Conservation (phyloP, 2,329 filamentous ascomycete genomes). For the Xylariales sp. region DNA sequence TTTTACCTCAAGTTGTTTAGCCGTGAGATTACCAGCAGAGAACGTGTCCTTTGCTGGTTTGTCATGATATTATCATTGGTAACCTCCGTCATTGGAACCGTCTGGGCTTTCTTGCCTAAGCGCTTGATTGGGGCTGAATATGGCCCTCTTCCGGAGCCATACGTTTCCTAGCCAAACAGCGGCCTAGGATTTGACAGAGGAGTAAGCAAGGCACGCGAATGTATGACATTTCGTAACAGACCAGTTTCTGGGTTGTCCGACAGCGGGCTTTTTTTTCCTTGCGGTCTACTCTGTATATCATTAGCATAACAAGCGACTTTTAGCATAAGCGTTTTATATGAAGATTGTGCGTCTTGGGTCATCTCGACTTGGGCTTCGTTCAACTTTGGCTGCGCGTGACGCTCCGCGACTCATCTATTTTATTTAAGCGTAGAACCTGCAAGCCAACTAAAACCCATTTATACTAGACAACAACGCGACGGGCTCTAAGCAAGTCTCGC, state of each 20-base stretch:
- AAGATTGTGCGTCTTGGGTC: neutral
- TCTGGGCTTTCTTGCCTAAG: conserved; percentile 89
- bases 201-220: neutral
- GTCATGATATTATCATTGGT: conserved; percentile 76
- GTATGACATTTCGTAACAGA: neutral
- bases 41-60: conserved; percentile 74
- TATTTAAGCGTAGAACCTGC: too few species aligned
- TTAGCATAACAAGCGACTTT: conserved; percentile 1
- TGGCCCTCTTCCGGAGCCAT: neutral
- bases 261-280: neutral
- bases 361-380: neutral
- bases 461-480: too few species aligned
- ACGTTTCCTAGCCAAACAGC: neutral
- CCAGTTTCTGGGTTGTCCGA: neutral
- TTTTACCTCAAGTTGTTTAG: conserved; percentile 94
- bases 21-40: conserved; percentile 71
- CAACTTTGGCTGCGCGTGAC: too few species aligned
- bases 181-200: neutral
- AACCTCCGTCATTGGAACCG: conserved; percentile 81
- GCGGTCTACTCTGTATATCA: conserved; percentile 6
- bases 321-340: neutral
- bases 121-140: conserved; percentile 69
- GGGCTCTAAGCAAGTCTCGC: neutral
- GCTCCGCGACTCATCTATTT: too few species aligned
- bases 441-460: too few species aligned